These are phyloP conservation scores for Lepidium aucheri DNA, from an alignment of 345 rosid genomes.

Conservation along the genomic window DNA sequence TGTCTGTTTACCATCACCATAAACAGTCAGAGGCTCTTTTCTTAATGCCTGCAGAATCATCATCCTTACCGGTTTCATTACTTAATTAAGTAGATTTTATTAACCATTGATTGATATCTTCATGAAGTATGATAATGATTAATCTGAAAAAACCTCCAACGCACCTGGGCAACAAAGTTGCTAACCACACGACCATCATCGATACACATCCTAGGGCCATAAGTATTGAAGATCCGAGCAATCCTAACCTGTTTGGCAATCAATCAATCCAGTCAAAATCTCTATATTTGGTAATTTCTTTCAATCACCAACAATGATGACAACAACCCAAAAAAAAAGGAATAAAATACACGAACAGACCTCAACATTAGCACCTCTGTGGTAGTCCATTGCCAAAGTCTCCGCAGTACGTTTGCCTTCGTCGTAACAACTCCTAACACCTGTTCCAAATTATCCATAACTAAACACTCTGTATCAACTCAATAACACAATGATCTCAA, in stretches of 20 bases:
- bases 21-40: constrained; percentile 95
- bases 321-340: background rate
- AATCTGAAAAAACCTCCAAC: background rate
- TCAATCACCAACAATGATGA: background rate
- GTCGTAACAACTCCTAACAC: constrained; percentile 98
- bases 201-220: constrained; percentile 98
- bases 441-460: constrained; percentile 31
- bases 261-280: background rate
- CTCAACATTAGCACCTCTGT: constrained; percentile 90
- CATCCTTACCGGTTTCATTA: background rate
- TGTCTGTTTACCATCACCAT: constrained; percentile 99
- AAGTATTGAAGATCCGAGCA: constrained; percentile 92
- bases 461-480: background rate
- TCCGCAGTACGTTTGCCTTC: constrained; percentile 99
- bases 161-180: constrained; percentile 95
- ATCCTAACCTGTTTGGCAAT: constrained; percentile 73
- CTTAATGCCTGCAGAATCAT: constrained; percentile 67
- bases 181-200: constrained; percentile 99
- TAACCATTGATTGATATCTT: background rate
- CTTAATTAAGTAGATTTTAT: background rate
- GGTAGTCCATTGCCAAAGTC: constrained; percentile 96
- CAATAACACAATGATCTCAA: background rate
- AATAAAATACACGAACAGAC: constrained; percentile 22
- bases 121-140: background rate
- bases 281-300: background rate